Evolutionary conservation across 129 eudicot species (phyloP).

Genomic region (Saposhnikovia divaricata): DNA sequence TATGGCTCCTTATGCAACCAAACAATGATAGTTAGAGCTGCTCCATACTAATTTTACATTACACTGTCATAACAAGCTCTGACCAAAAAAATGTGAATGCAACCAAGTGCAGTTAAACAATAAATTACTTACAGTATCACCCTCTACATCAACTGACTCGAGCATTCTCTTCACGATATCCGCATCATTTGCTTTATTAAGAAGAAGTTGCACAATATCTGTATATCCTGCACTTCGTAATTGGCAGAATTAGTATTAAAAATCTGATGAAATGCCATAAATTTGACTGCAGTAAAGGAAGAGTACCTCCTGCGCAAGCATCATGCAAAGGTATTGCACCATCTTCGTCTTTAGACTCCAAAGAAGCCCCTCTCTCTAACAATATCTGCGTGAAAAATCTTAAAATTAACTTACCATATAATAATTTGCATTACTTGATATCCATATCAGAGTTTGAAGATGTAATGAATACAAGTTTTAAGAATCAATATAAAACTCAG

Average conservation of each 20-base stretch:
- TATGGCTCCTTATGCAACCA: neutral
- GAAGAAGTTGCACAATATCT: conserved; percentile 66
- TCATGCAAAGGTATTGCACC: conserved; percentile 96
- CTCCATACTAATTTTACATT: neutral
- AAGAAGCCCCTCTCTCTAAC: conserved; percentile 77
- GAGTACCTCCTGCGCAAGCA: conserved; percentile 94
- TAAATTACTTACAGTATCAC: conserved; percentile 70
- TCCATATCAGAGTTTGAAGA: neutral
- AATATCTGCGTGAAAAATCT: conserved; percentile 36
- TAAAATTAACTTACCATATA: too few relatives aligned
- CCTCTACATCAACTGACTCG: conserved; percentile 77
- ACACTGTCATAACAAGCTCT: neutral
- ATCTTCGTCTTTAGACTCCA: conserved; percentile 90
- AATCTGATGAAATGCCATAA: neutral
- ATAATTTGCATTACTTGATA: neutral
- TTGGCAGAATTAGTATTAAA: conserved; percentile 1
- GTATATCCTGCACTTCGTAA: conserved; percentile 45
- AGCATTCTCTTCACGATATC: conserved; percentile 68
- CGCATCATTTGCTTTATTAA: conserved; percentile 48
- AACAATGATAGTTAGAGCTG: neutral
- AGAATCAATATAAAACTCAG: neutral
- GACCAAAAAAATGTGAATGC: neutral
- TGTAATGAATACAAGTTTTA: neutral
- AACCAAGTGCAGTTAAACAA: neutral
- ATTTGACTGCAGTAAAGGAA: neutral